Percentiles rank a stretch among this genome's conserved stretches.
These are phyloP conservation scores for Russula griseocarnosa DNA, from an alignment of 768 basidiomycete genomes.

Conservation along the genomic window DNA sequence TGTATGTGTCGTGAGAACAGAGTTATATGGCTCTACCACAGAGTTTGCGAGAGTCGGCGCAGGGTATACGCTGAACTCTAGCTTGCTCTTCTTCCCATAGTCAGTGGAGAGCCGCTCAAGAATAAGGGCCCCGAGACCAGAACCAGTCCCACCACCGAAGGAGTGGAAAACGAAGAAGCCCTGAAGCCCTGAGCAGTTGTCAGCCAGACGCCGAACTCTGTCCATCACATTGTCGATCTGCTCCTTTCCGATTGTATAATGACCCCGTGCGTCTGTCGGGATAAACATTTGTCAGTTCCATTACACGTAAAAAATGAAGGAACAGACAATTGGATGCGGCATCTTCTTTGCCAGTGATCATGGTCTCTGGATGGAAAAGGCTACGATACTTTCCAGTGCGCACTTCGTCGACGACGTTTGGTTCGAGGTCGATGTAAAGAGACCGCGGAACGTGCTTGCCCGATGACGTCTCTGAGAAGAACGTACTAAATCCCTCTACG, in stretches of 20 bases:
- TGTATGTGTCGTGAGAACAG: constrained; percentile 95
- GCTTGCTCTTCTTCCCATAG: constrained; percentile 99
- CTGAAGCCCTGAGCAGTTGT: constrained; percentile 97
- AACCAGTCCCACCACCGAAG: constrained; percentile 99
- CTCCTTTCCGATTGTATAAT: constrained; percentile 99
- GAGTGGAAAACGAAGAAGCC: constrained; percentile 99
- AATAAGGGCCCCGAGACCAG: constrained; percentile 96
- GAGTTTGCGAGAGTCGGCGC: constrained; percentile 92
- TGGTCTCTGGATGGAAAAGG: constrained; percentile 98
- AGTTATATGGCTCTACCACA: constrained; percentile 99
- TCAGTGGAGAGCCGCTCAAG: constrained; percentile 96
- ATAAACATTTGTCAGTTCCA: not conserved
- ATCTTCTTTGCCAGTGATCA: constrained; percentile 98
- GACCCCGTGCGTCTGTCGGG: constrained; percentile 85
- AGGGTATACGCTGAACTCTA: constrained; percentile 98
- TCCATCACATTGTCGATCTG: constrained; percentile 97
- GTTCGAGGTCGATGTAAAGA: constrained; percentile 95
- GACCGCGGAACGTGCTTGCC: constrained; percentile 98
- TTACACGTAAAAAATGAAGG: not conserved
- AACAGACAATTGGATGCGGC: constrained; percentile 95
- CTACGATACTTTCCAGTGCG: constrained; percentile 92
- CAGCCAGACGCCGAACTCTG: constrained; percentile 91
- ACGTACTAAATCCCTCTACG: constrained; percentile 95
- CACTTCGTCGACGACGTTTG: constrained; percentile 97
- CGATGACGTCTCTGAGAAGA: constrained; percentile 96